phyloP scores from a whole-genome alignment of 495 filamentous ascomycete species.

The Aspergillus nidulans region DNA sequence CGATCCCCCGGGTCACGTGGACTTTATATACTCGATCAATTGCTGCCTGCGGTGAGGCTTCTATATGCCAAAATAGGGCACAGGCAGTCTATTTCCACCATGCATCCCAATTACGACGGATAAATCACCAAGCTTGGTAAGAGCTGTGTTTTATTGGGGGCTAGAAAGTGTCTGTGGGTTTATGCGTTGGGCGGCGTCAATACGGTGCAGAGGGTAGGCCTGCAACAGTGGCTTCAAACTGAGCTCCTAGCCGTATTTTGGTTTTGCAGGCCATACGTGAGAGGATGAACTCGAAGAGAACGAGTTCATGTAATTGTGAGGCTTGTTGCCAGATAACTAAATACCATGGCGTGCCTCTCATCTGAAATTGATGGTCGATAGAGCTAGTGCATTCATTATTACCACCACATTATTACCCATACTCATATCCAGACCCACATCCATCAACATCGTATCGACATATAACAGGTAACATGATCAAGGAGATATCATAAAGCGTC shows the following conservation, averaged over 20 bases:
- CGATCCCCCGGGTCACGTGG: conserved; percentile 11
- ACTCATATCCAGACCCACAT: neutral
- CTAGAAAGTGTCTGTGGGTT: conserved; percentile 6
- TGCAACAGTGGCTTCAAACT: neutral
- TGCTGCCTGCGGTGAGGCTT: no score
- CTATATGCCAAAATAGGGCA: no score
- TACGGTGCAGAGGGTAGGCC: neutral
- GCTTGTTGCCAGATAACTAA: no score
- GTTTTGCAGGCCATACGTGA: neutral
- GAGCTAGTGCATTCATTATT: neutral
- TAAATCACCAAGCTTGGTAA: neutral
- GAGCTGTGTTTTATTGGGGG: neutral
- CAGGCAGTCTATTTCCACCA: no score
- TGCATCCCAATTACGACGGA: no score
- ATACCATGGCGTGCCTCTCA: no score
- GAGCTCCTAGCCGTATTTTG: neutral
- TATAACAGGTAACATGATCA: neutral
- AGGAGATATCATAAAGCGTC: neutral
- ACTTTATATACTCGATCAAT: neutral
- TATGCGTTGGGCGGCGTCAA: conserved; percentile 6
- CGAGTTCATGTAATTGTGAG: no score
- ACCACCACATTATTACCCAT: neutral
- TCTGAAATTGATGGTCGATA: no score
- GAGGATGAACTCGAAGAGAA: neutral
- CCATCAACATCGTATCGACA: neutral